A percentile compares a stretch with the other conserved stretches of the same genome.
These are phyloP conservation scores for Cyclostephanos invisitatus DNA, from an alignment of 108 stramenopile species.

Conservation along the genomic window DNA sequence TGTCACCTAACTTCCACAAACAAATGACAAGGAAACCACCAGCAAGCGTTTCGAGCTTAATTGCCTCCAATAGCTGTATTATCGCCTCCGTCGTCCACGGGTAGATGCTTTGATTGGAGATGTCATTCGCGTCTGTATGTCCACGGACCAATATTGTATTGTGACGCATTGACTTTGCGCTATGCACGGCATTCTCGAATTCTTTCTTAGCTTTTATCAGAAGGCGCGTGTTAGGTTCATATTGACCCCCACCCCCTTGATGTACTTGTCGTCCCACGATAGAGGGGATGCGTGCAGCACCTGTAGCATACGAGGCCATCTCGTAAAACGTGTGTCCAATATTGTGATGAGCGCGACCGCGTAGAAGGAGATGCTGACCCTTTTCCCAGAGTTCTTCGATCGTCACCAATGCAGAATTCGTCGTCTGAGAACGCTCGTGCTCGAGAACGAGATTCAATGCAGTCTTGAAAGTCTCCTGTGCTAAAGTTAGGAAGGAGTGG, in stretches of 20 bases:
- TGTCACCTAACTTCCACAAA: constrained; percentile 26
- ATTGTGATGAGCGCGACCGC: constrained; percentile 38
- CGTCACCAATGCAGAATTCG: constrained; percentile 2
- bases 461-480: constrained; percentile 30
- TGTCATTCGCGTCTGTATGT: constrained; percentile 13
- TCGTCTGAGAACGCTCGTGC: constrained; percentile 10
- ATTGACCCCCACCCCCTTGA: background rate
- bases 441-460: constrained; percentile 29
- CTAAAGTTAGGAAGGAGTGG: constrained; percentile 21
- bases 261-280: background rate
- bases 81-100: constrained; percentile 31
- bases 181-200: constrained; percentile 18
- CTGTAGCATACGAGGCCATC: constrained; percentile 11
- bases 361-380: constrained; percentile 36
- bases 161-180: constrained; percentile 16
- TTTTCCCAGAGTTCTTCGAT: constrained; percentile 26
- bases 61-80: constrained; percentile 30
- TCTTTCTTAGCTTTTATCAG: constrained; percentile 1
- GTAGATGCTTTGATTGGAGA: constrained; percentile 5
- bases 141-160: constrained; percentile 18
- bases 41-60: constrained; percentile 20
- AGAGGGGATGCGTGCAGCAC: too few species aligned
- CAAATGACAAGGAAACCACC: constrained; percentile 14
- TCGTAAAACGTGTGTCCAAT: constrained; percentile 31
- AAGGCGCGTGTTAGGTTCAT: background rate